Evolutionary conservation across 805 yeast species (phyloP).

Genomic region (Metschnikowia matae): DNA sequence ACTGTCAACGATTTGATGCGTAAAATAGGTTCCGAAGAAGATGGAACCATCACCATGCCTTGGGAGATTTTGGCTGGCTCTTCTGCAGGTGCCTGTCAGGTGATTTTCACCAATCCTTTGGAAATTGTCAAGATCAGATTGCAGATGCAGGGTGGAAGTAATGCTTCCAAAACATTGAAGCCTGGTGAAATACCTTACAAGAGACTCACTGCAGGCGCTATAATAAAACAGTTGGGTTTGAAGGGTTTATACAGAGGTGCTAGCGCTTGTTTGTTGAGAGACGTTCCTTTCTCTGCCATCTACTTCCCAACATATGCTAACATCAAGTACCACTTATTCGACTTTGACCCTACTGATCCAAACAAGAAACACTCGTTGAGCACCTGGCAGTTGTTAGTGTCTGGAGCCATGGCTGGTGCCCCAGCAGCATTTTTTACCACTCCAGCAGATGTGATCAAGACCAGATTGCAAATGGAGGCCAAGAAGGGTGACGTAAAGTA

Average conservation of each 20-base stretch:
- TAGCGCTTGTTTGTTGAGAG: conserved; percentile 84
- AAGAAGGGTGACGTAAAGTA: conserved; percentile 74
- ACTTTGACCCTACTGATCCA: conserved; percentile 71
- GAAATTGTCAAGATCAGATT: conserved; percentile 93
- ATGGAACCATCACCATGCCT: conserved; percentile 40
- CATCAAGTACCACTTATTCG: conserved; percentile 74
- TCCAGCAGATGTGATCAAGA: conserved; percentile 94
- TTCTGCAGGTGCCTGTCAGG: conserved; percentile 95
- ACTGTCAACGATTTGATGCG: conserved; percentile 90
- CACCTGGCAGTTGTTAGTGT: conserved; percentile 76
- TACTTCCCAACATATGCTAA: conserved; percentile 97
- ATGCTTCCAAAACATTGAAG: conserved; percentile 22
- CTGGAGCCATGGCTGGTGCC: conserved; percentile 96
- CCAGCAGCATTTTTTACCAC: conserved; percentile 97
- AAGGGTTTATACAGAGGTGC: conserved; percentile 90
- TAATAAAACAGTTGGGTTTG: conserved; percentile 75
- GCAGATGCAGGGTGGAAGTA: conserved; percentile 90
- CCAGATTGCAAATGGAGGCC: conserved; percentile 84
- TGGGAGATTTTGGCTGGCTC: conserved; percentile 88
- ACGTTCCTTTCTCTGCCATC: conserved; percentile 94
- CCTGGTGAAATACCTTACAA: conserved; percentile 42
- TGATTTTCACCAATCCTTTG: conserved; percentile 89
- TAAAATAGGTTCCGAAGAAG: conserved; percentile 54
- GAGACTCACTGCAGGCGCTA: conserved; percentile 56
- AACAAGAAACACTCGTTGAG: conserved; percentile 56